A percentile compares a stretch with the other conserved stretches of the same genome.
These are phyloP conservation scores for Petunia secreta DNA, from an alignment of 257 asterid species.

Conservation along the genomic window DNA sequence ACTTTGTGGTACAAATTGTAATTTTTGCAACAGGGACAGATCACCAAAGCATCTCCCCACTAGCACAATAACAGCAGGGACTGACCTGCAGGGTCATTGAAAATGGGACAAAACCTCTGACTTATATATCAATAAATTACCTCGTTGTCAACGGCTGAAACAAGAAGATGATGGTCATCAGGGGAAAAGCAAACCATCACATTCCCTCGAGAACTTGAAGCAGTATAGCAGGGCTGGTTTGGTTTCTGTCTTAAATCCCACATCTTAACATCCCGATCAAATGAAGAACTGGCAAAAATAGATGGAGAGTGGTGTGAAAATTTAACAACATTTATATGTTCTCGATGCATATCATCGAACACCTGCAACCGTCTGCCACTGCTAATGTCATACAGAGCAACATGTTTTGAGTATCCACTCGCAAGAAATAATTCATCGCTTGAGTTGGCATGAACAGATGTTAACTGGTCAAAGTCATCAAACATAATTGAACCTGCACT, in stretches of 20 bases:
- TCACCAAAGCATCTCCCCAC: neutral
- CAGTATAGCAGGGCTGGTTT: constrained; percentile 77
- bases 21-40: neutral
- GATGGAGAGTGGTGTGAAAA: constrained; percentile 93
- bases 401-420: constrained; percentile 87
- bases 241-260: constrained; percentile 90
- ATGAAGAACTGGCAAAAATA: constrained; percentile 87
- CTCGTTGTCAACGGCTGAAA: constrained; percentile 97
- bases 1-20: neutral
- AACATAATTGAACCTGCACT: constrained; percentile 54
- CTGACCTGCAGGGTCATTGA: neutral
- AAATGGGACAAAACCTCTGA: constrained; percentile 15
- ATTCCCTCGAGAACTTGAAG: constrained; percentile 82
- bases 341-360: constrained; percentile 78
- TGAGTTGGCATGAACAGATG: constrained; percentile 93
- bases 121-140: constrained; percentile 40
- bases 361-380: constrained; percentile 78
- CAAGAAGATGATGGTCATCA: constrained; percentile 90
- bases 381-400: constrained; percentile 77
- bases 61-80: constrained; percentile 13
- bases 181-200: constrained; percentile 98
- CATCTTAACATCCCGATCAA: constrained; percentile 88
- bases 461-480: constrained; percentile 88
- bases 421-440: constrained; percentile 90
- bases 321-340: constrained; percentile 89